A percentile compares a stretch with the other conserved stretches of the same genome.
phyloP scores from a whole-genome alignment of 768 basidiomycete species.

The Calocera viscosa region DNA sequence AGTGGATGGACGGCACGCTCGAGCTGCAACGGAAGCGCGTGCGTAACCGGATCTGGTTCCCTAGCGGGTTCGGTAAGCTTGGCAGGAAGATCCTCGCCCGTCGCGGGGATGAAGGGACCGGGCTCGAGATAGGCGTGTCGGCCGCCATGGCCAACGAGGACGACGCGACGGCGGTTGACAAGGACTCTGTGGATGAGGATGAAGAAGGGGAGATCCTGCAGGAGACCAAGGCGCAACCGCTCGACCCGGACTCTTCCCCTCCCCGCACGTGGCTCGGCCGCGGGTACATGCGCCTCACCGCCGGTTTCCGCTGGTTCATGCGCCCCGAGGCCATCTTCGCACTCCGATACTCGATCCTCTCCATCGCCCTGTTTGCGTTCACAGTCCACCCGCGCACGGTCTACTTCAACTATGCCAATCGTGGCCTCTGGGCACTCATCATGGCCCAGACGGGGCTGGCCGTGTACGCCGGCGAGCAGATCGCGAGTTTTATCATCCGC shows the following conservation, averaged over 20 bases:
- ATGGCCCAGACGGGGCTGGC: slow-evolving; percentile 49
- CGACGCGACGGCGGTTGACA: slow-evolving; percentile 18
- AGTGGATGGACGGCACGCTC: slow-evolving; percentile 29
- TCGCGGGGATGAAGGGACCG: not conserved
- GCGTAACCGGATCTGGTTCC: slow-evolving; percentile 38
- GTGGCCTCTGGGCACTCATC: slow-evolving; percentile 45
- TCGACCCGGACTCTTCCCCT: not conserved
- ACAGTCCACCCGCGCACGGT: slow-evolving; percentile 13
- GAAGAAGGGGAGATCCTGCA: slow-evolving; percentile 5
- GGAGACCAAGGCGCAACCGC: not conserved
- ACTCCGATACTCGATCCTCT: not conserved
- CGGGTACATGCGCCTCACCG: slow-evolving; percentile 9
- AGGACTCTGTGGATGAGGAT: slow-evolving; percentile 14
- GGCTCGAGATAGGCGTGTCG: not conserved
- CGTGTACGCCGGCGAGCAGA: slow-evolving; percentile 46
- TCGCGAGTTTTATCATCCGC: slow-evolving; percentile 35
- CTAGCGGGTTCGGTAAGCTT: slow-evolving; percentile 33
- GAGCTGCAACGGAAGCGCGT: slow-evolving; percentile 31
- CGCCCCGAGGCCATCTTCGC: slow-evolving; percentile 2
- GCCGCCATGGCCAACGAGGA: slow-evolving; percentile 23
- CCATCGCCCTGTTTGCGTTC: slow-evolving; percentile 1
- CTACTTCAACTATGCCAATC: slow-evolving; percentile 34
- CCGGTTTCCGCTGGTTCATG: not conserved
- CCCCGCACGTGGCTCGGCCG: slow-evolving; percentile 16
- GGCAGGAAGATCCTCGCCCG: slow-evolving; percentile 21